Base-by-base conservation (phyloP, 257 asterid species). In the Haberlea rhodopensis region DNA sequence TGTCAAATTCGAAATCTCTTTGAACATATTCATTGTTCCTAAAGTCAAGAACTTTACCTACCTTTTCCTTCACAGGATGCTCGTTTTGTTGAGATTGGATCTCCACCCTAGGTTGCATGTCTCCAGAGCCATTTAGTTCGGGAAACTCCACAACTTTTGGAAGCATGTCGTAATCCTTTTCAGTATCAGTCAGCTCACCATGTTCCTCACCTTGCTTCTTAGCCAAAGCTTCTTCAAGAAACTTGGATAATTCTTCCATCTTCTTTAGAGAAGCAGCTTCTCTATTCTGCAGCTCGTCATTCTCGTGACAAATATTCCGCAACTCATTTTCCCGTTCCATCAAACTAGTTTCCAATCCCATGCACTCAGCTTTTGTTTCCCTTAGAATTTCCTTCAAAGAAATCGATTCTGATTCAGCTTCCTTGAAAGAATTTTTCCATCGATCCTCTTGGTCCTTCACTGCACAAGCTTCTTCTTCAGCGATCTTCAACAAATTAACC, bases 81-180 rank as follows among this genome's bases (percentile, higher is more conserved):
- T 11, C 48, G 13, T 40, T 40, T 40, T 40, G 18, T 13, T 40
- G 48, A 8, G 48, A 40, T 55, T 40, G 11, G 6, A 40, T 40
- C 48, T 40, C 48, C 48, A 40, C 48, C 48, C 13, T 40, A 40
- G 18, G 48, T 75, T 70, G 78, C 62, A 73, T 80, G 10, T 81
- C 88, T 34, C 75, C 85, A 28, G 27, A 57, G 31, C 95, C 99
- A 43, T 94, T 92, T 72, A 79, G 88, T 78, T 92, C 99, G 29
- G 94, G 85, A 29, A 87, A 92, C 73, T 80, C 95, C 59, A 89
- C 95, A 74, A 85, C 91, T 74, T 86, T 84, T 8, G 99, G 94
- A 18, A 89, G 96, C 85, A 89, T 77, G 59, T 87, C 90, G 6
- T 89, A 87, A 57, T 79, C 95, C 60, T 89, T 87, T 72, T 92